Percentiles rank a stretch among this genome's conserved stretches.
These are phyloP conservation scores for Hypoxylon fragiforme DNA, from an alignment of 495 filamentous ascomycete genomes.

Conservation along the genomic window DNA sequence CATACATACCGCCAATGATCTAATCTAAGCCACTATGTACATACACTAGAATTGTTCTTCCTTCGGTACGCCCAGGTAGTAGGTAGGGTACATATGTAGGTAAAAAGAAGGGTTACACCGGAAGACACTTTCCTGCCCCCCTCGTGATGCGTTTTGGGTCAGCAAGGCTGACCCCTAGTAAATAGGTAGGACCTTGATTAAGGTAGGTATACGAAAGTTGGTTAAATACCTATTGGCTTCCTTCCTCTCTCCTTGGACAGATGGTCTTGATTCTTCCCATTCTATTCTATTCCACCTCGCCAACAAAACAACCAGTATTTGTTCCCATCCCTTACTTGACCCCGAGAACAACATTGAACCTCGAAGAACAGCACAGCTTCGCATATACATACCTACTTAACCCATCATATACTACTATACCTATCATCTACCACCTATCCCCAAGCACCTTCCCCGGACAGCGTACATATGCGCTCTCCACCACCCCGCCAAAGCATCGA, in stretches of 20 bases:
- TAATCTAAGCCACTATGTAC: constrained; percentile 4
- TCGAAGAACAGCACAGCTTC: too few relatives aligned
- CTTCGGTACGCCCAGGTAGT: too few relatives aligned
- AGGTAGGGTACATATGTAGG: too few relatives aligned
- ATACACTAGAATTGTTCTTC: not conserved
- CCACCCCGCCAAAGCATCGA: not conserved
- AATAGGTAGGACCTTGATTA: constrained; percentile 1
- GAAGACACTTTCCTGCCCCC: not conserved
- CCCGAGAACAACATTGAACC: too few relatives aligned
- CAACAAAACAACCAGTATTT: too few relatives aligned
- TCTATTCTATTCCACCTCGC: not conserved
- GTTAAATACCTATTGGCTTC: constrained; percentile 19
- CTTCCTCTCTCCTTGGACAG: not conserved
- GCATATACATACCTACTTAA: not conserved
- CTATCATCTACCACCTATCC: too few relatives aligned
- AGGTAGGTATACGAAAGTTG: constrained; percentile 8
- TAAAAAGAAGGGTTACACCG: constrained; percentile 17
- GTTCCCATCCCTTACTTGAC: too few relatives aligned
- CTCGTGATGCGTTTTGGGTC: constrained; percentile 26
- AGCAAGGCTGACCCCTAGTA: constrained; percentile 30
- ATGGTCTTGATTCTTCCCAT: not conserved
- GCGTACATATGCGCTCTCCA: too few relatives aligned
- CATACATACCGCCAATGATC: constrained; percentile 20
- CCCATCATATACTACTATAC: not conserved
- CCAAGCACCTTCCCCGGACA: too few relatives aligned